A percentile compares a stretch with the other conserved stretches of the same genome.
phyloP scores from a whole-genome alignment of 2,329 filamentous ascomycete species.

The Fusarium oxysporum region DNA sequence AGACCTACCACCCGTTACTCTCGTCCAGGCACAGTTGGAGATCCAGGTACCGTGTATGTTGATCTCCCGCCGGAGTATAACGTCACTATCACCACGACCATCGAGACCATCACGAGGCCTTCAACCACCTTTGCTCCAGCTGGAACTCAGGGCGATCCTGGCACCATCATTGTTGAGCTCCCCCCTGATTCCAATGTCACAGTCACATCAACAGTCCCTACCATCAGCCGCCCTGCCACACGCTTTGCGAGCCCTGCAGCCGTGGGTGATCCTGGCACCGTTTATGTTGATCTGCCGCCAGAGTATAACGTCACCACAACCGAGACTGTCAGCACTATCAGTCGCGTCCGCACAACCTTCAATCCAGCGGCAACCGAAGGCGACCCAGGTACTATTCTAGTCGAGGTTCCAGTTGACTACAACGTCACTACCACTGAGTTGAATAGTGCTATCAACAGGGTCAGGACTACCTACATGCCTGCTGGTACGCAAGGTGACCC shows the following conservation, averaged over 20 bases:
- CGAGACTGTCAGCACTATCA: conserved; percentile 6
- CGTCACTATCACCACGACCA: conserved; percentile 2
- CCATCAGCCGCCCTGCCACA: conserved; percentile 4
- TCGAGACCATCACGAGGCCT: conserved; percentile 12
- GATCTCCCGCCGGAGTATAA: conserved; percentile 18
- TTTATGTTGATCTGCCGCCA: conserved; percentile 4
- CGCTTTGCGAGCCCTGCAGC: conserved; percentile 2
- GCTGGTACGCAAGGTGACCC: conserved; percentile 5
- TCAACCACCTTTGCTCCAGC: conserved; percentile 15
- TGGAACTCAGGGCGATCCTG: conserved; percentile 8
- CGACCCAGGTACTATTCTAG: conserved; percentile 7
- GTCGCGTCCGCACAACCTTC: conserved; percentile 4
- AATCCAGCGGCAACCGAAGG: conserved; percentile 15
- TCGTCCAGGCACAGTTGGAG: not conserved
- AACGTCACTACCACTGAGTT: conserved; percentile 16
- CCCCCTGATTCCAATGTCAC: conserved; percentile 19
- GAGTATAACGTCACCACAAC: conserved; percentile 13
- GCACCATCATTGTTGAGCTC: conserved; percentile 16
- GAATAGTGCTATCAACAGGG: not conserved
- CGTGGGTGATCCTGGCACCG: conserved; percentile 11
- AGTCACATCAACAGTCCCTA: not conserved
- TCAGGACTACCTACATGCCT: conserved; percentile 3
- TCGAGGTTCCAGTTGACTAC: conserved; percentile 3
- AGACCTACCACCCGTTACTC: conserved; percentile 9
- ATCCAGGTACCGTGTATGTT: conserved; percentile 15